Base-by-base conservation (phyloP, 495 filamentous ascomycete genomes). In the Podospora bellae-mahoneyi region DNA sequence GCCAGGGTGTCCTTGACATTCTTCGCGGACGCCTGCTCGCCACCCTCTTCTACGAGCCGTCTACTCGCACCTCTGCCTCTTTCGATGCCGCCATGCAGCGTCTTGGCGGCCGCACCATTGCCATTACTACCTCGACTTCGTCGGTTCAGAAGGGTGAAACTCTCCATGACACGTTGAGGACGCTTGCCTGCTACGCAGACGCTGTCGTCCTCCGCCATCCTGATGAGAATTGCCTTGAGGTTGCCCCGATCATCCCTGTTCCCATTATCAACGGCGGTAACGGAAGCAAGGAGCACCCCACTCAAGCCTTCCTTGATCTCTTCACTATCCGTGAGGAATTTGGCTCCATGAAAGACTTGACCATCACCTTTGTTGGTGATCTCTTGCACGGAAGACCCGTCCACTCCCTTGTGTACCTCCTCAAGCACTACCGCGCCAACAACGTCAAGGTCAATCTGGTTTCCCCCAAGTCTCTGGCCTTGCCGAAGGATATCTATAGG, bases 61-160 rank as follows among this genome's bases (percentile, higher is more conserved):
- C 94, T 1, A 99, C 95, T 5, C 87, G 95, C 39, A 99, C 95
- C 13, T 98, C 94, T 18, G 89, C 92, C 59, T 99, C 95, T 27
- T 99, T 99, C 73, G 96, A 99, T 74, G 89, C 94, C 32, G 96
- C 95, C 54, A 99, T 99, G 95, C 94, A 97, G 83, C 90, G 96
- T 16, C 88, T 99, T 7, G 95, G 95, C 56, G 95, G 95, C 28
- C 84, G 89, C 27, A 92, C 89, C 30, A 84, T 98, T 62, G 82
- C 88, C 68, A 90, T 97, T 74, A 83, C 89, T 5, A 92, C 92
- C 2, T 84, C 88, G 34, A 86, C 90, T 73, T 97, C 94, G 10
- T 94, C 91, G 1, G 91, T 91, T 19, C 85, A 92, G 77, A 99
- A 98, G 84, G 95, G 96, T 62, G 95, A 99, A 80, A 88, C 89